Evolutionary conservation across 164 flowering plant genomes (phyloP), one percentile per base, ranked within the genome.

Genomic region (Dillenia turbinata): DNA sequence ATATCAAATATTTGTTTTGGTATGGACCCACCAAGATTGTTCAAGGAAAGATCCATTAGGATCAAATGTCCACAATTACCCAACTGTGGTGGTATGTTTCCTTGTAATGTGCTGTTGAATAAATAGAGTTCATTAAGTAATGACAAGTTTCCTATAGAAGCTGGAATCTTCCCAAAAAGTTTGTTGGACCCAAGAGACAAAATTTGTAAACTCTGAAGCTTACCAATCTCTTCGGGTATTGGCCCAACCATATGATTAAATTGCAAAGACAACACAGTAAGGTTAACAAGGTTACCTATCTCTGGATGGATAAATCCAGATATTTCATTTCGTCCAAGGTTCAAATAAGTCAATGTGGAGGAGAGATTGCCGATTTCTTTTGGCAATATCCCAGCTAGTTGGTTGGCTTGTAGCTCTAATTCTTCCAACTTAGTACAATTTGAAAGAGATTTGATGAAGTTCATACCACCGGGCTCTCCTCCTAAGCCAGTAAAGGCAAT

Each of bases 21-120:
- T 52, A 17, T 17, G 8, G n/a, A 5, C 10, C 55, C 55, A 8
- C 9, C 8, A 8, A 52, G 22, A 13, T 63, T 58, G 16, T 69
- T 69, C 5, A 8, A 22, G n/a, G 67, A 63, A 47, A 63, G 67
- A 53, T 58, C 63, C n/a, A 69, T 10, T 3, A 49, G 7, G 0
- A 0, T 11, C 12, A 52, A 52, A 6, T 52, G 0, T 8, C 8
- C 11, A 44, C 54, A 66, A 0, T 47, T 60, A 10, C 47, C 59
- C 22, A 66, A 49, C 8, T 10, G 53, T 33, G 15, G 2, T 7
- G 69, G 63, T 12, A 66, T 66, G 61, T n/a, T 33, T 17, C 69
- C 69, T 10, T 53, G 46, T 50, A 66, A 11, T 4, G 10, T 40
- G 17, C 60, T 66, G 5, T 7, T 15, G 2, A 9, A 9, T 3